phyloP scores from a whole-genome alignment of 805 yeast genomes.

The Pichia paraexigua region DNA sequence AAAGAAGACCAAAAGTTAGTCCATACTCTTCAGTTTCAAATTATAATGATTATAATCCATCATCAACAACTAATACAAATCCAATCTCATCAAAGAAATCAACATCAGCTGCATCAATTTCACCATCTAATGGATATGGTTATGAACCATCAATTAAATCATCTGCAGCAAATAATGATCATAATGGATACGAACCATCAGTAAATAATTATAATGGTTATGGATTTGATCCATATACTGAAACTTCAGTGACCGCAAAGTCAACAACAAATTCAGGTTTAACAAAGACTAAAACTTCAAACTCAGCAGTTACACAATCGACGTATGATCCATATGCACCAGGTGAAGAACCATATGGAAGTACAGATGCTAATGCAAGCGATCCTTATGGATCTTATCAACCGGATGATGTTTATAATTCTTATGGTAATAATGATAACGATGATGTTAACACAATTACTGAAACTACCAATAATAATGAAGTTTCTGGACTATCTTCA shows the following conservation, averaged over 20 bases:
- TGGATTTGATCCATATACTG: slow-evolving; percentile 17
- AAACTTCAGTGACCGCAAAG: slow-evolving; percentile 5
- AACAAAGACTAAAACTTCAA: neutral
- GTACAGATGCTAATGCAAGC: neutral
- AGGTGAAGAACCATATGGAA: slow-evolving; percentile 7
- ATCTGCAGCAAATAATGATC: slow-evolving; percentile 7
- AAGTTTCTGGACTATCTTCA: neutral
- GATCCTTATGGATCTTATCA: slow-evolving; percentile 2
- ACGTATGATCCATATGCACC: slow-evolving; percentile 24
- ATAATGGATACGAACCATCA: slow-evolving; percentile 6
- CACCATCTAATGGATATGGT: neutral
- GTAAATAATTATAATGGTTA: slow-evolving; percentile 6
- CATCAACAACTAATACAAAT: neutral
- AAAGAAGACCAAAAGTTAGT: slow-evolving; percentile 5
- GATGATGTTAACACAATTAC: neutral
- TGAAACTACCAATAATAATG: neutral
- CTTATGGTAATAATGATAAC: slow-evolving; percentile 1
- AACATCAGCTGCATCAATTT: neutral
- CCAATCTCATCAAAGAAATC: neutral
- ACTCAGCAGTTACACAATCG: slow-evolving; percentile 7
- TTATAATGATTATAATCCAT: neutral
- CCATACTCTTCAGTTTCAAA: neutral
- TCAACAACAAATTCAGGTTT: neutral
- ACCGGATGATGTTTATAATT: neutral
- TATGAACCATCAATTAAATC: slow-evolving; percentile 2